Base-by-base conservation (phyloP, 2,329 filamentous ascomycete species). In the Diaporthe ampelina region DNA sequence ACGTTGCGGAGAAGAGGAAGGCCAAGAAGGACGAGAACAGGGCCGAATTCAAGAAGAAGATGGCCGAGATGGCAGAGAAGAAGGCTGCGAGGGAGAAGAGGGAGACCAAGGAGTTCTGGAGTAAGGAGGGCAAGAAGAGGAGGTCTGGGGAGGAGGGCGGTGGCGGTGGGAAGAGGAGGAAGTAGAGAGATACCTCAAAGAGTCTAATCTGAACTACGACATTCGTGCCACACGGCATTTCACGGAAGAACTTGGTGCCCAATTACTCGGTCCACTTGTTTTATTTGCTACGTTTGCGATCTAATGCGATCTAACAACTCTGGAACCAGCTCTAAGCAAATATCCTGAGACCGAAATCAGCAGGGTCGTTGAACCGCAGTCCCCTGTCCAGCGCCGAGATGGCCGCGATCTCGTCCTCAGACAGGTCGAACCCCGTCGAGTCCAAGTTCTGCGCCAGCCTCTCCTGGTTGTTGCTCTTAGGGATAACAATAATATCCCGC, bases 71-170 rank as follows among this genome's bases (percentile, higher is more conserved):
- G 80, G 88, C 92, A 80, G 95, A 97, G 89, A 97, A 95, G 91
- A 94, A 94, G 85, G 90, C 90, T 74, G 94, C 92, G 75, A 88
- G 95, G 70, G 95, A 98, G 88, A 97, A 95, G 91, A 91, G 91
- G 79, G 96, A 99, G 86, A 93, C 92, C 81, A 93, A 97, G 83
- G 95, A 98, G 79, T 99, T 92, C 81, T 99, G 97, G 97, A 88
- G 91, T 79, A 92, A 92, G 79, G 97, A 99, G 85, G 97, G 97
- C 13, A 94, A 93, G 86, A 91, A 91, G 85, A 84, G 90, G 76
- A 86, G 84, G 72, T 83, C 84, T 1, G 83, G 80, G 2, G 86
- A 86, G 21, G 84, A 84, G 8, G 84, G 83, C 2, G 84, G 81
- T 10, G 82, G 82, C 10, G 70, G 70, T 24, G 83, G 84, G 10